phyloP scores from a whole-genome alignment of 176 grass and related monocot species.

The Cymbopogon citratus region DNA sequence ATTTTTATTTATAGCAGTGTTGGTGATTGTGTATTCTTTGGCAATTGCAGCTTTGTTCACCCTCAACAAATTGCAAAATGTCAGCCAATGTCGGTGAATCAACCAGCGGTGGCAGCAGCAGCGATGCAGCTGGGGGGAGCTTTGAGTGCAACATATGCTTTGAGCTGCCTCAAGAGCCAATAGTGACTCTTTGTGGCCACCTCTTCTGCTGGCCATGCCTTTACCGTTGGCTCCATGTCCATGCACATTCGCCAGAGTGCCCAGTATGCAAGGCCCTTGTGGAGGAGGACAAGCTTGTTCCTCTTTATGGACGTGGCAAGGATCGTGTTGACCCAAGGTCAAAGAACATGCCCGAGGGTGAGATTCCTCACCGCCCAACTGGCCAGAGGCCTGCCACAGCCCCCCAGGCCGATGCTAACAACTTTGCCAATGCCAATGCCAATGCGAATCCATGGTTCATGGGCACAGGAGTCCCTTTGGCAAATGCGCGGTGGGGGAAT shows the following conservation, averaged over 20 bases:
- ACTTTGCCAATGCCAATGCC: constrained; percentile 29
- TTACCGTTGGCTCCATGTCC: constrained; percentile 75
- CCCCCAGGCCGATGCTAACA: constrained; percentile 52
- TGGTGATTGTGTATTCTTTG: not conserved
- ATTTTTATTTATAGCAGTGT: not conserved
- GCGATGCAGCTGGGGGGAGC: constrained; percentile 40
- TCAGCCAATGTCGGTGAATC: constrained; percentile 52
- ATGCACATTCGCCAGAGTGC: constrained; percentile 74
- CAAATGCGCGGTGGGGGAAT: constrained; percentile 55
- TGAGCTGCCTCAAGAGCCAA: constrained; percentile 80
- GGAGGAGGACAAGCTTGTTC: constrained; percentile 90
- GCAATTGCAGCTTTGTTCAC: constrained; percentile 17
- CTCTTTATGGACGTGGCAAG: constrained; percentile 84
- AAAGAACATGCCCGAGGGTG: constrained; percentile 53
- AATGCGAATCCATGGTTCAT: constrained; percentile 62
- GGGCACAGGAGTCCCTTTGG: constrained; percentile 37
- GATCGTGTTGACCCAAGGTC: constrained; percentile 77
- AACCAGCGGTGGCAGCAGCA: constrained; percentile 29
- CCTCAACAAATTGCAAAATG: constrained; percentile 19
- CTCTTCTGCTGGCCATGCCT: constrained; percentile 96
- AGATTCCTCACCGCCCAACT: constrained; percentile 75
- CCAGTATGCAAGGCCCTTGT: constrained; percentile 92
- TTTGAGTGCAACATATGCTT: constrained; percentile 98
- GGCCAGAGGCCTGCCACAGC: constrained; percentile 78
- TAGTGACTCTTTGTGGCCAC: constrained; percentile 89